These are phyloP conservation scores for Dysphania ambrosioides DNA, from an alignment of 148 eudicot species.

Conservation along the genomic window DNA sequence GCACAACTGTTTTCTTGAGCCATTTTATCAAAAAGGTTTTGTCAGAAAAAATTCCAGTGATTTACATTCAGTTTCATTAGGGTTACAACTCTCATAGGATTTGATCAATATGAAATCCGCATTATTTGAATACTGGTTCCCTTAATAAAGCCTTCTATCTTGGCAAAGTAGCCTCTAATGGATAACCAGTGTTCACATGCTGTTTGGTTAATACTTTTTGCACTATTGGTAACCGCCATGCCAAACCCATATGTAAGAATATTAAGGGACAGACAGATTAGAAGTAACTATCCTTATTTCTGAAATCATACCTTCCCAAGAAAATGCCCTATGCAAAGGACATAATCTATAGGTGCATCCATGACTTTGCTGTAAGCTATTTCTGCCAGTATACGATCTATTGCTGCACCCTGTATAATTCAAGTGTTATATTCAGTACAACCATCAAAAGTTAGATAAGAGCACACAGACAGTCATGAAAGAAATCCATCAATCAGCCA, in stretches of 20 bases:
- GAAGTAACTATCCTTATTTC: neutral
- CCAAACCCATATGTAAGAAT: neutral
- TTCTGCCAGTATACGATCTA: constrained; percentile 71
- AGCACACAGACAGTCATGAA: neutral
- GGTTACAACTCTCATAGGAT: no score
- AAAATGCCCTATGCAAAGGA: constrained; percentile 76
- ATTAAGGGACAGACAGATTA: neutral
- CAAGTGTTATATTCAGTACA: neutral
- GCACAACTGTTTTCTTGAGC: no score
- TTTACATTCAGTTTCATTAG: no score
- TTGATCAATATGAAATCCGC: no score
- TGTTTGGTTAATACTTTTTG: no score
- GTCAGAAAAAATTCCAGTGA: no score
- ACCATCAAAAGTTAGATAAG: neutral
- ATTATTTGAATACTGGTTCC: no score
- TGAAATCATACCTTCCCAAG: constrained; percentile 53
- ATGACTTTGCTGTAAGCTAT: constrained; percentile 52
- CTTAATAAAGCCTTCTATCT: no score
- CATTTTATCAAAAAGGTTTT: no score
- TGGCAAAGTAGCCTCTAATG: no score
- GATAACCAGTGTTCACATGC: no score
- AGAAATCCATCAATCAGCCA: neutral
- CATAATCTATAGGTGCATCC: constrained; percentile 66
- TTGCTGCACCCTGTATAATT: constrained; percentile 58
- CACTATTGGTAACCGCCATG: neutral